Base-by-base conservation (phyloP, 2,329 filamentous ascomycete species). In the Aspergillus fumigatus region DNA sequence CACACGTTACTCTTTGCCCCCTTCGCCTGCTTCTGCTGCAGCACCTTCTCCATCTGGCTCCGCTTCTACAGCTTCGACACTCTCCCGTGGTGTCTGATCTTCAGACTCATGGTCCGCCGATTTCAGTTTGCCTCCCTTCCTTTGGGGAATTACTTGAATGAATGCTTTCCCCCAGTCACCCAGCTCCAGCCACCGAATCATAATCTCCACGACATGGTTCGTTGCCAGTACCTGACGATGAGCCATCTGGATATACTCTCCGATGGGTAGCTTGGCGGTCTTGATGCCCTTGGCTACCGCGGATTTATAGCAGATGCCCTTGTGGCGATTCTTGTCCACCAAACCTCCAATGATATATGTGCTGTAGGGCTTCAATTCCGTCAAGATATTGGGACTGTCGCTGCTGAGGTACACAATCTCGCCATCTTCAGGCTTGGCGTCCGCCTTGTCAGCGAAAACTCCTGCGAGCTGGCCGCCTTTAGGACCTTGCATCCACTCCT, bases 171-270 rank as follows among this genome's bases (percentile, higher is more conserved):
- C 92, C 94, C 94, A 99, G 71, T 97, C 89, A 2, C 89, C 90
- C 50, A 84, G 85, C 73, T 97, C 91, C 54, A 99, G 75, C 92
- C 92, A 99, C 62, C 86, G 87, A 48, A 96, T 77, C 90, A 99
- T 96, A 60, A 99, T 97, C 75, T 97, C 93, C 49, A 94, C 84
- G 1, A 99, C 94, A 69, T 99, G 94, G 70, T 97, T 99, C 7
- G 93, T 97, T 3, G 93, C 88, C 56, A 99, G 78, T 4, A 99
- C 90, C 65, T 88, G 85, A 32, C 94, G 85, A 65, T 88, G 92
- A 55, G 87, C 83, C 89, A 99, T 95, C 61, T 91, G 83, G 80
- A 99, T 88, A 73, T 90, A 97, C 60, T 97, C 87, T n/a, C 92
- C 91, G 66, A 99, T 97, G 0, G 94, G 94, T 54, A 99, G 74